phyloP scores from a whole-genome alignment of 495 filamentous ascomycete species.

The Halenospora varia region DNA sequence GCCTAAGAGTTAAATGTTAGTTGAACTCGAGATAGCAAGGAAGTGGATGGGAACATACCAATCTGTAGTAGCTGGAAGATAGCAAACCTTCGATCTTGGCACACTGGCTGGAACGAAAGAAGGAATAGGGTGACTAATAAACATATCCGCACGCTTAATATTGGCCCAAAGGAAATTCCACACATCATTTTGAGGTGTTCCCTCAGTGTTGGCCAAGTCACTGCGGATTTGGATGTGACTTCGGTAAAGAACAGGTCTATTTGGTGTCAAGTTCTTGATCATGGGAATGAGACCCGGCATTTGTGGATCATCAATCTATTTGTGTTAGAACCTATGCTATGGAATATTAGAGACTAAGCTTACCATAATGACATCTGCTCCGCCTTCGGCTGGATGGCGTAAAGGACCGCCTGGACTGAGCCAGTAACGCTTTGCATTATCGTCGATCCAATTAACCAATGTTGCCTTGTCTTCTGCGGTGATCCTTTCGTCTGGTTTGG shows the following conservation, averaged over 20 bases:
- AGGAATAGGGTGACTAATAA: conserved; percentile 80
- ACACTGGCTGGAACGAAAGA: conserved; percentile 71
- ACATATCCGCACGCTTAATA: conserved; percentile 70
- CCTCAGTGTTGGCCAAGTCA: conserved; percentile 60
- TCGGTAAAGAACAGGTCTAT: conserved; percentile 76
- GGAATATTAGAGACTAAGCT: conserved; percentile 14
- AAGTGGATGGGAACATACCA: no score
- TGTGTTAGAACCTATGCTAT: conserved; percentile 6
- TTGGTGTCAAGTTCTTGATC: conserved; percentile 65
- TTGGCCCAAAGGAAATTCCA: conserved; percentile 76
- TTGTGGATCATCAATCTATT: conserved; percentile 75
- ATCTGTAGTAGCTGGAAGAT: conserved; percentile 73
- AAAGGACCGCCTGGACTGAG: conserved; percentile 64
- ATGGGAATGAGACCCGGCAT: conserved; percentile 80
- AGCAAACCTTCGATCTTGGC: conserved; percentile 61
- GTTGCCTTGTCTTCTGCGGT: conserved; percentile 52
- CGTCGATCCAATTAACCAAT: conserved; percentile 69
- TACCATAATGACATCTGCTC: conserved; percentile 75
- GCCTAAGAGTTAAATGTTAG: conserved; percentile 38
- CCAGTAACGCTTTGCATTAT: conserved; percentile 79
- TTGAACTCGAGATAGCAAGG: not conserved
- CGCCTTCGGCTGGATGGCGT: conserved; percentile 60
- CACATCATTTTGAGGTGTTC: conserved; percentile 65
- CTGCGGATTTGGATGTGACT: conserved; percentile 83
- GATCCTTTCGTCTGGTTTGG: conserved; percentile 56